Evolutionary conservation across 202 grass and related monocot species (phyloP), one percentile per base, ranked within the genome.

Genomic region (Dendrocalamus latiflorus): DNA sequence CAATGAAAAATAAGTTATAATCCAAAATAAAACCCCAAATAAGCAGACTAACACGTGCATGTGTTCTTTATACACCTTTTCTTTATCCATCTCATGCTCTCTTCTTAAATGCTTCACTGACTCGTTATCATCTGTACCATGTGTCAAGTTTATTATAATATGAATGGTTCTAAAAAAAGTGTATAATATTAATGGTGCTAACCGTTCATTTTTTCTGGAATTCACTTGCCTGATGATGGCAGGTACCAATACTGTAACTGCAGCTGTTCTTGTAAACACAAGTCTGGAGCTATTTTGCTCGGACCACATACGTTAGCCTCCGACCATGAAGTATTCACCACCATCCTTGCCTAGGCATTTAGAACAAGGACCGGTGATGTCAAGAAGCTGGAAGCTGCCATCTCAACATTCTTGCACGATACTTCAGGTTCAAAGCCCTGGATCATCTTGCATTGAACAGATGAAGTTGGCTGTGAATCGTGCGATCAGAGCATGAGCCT

Each of bases 251-350:
- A 43, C 56, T 85, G 22, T 72, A 79, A n/a, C 51, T 72, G 45
- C 25, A 55, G 75, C 44, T n/a, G n/a, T 64, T 76, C 55, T 64
- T 81, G 77, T 85, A 81, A 71, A 89, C 50, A 76, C 70, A 85
- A 76, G 71, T 47, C 64, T 25, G 63, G 15, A 21, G 14, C 55
- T 64, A 13, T 13, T 89, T 70, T 61, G 37, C 16, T 59, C 15
- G 54, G 14, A n/a, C 33, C n/a, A 48, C 74, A 60, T 49, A 37
- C 9, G 37, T 54, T 55, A 21, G 53, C 53, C 20, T 55, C 20
- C 53, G 20, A 9, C 53, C 6, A 2, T 54, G 18, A 83, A 70
- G 54, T 43, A 66, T 61, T 59, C 22, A 70, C 55, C 57, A 54
- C 68, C 22, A 55, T 62, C 54, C 25, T 18, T 20, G 65, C 45